Conservation (phyloP, 2,329 filamentous ascomycete species). For the Xylariaceae sp. region DNA sequence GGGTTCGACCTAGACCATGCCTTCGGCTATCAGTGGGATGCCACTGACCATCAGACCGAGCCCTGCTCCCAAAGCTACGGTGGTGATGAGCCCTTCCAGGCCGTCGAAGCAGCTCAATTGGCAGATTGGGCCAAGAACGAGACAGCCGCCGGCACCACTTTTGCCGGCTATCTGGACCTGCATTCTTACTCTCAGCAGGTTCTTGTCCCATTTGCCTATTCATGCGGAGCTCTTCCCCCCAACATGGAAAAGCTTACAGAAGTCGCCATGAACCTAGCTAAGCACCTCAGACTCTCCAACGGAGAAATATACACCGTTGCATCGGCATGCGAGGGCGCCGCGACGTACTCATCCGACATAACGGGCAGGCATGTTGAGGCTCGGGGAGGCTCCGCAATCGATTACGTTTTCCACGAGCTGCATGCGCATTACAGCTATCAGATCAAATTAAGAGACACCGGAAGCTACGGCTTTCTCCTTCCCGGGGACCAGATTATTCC, state of each 20-base stretch:
- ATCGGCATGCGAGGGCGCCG: constrained; percentile 81
- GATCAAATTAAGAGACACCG: constrained; percentile 88
- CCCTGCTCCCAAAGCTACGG: constrained; percentile 91
- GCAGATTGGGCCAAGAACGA: constrained; percentile 81
- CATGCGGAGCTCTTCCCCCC: constrained; percentile 72
- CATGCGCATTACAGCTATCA: constrained; percentile 83
- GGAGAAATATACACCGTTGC: constrained; percentile 73
- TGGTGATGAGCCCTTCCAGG: constrained; percentile 78
- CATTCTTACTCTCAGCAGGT: constrained; percentile 96
- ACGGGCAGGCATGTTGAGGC: constrained; percentile 56
- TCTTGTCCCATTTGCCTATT: constrained; percentile 86
- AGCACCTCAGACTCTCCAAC: constrained; percentile 77
- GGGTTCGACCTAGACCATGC: constrained; percentile 87
- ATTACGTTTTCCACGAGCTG: constrained; percentile 93
- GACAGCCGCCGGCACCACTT: constrained; percentile 64
- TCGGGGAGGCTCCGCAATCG: constrained; percentile 80
- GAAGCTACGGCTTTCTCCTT: constrained; percentile 88
- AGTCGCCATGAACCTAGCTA: constrained; percentile 79
- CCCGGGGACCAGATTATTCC: constrained; percentile 84
- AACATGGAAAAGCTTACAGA: constrained; percentile 91
- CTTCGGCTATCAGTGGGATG: constrained; percentile 83
- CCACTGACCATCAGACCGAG: constrained; percentile 60
- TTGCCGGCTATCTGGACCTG: constrained; percentile 83
- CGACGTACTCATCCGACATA: constrained; percentile 34
- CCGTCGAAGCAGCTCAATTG: constrained; percentile 69